Conservation (phyloP, 768 basidiomycete species). For the Lepiota venenata region DNA sequence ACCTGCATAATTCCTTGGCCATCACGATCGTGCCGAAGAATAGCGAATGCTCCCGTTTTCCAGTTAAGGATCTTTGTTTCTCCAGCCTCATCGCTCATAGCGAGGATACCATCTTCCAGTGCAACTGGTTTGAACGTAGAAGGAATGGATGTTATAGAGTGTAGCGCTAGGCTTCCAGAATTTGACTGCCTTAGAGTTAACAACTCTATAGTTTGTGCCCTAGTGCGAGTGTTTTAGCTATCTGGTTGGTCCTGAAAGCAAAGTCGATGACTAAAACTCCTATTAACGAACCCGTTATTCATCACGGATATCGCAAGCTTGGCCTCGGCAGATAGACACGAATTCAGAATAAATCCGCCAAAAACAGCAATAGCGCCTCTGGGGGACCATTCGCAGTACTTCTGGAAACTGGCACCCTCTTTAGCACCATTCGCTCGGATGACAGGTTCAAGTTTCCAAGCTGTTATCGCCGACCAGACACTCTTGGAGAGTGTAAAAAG, state of each 20-base stretch:
- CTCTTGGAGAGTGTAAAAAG: conserved; percentile 53
- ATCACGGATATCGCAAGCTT: conserved; percentile 48
- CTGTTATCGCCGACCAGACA: conserved; percentile 56
- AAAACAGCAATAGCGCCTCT: conserved; percentile 43
- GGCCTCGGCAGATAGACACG: conserved; percentile 38
- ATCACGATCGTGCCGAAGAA: conserved; percentile 36
- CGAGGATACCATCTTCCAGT: conserved; percentile 49
- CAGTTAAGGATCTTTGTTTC: conserved; percentile 57
- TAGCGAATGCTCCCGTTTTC: conserved; percentile 42
- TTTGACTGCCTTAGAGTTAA: conserved; percentile 21
- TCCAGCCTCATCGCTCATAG: conserved; percentile 48
- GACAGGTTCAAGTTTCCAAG: conserved; percentile 45
- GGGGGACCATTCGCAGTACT: conserved; percentile 49
- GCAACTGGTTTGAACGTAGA: conserved; percentile 44
- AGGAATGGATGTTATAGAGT: conserved; percentile 28
- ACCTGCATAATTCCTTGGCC: conserved; percentile 27
- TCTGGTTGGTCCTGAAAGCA: neutral
- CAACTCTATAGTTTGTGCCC: conserved; percentile 30
- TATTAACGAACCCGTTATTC: conserved; percentile 40
- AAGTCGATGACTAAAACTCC: conserved; percentile 4
- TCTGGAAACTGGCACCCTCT: conserved; percentile 27
- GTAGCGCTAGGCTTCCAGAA: conserved; percentile 21
- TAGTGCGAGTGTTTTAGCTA: conserved; percentile 19
- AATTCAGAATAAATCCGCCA: conserved; percentile 48
- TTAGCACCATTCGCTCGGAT: conserved; percentile 38